These are phyloP conservation scores for Phytophthora cactorum DNA, from an alignment of 352 stramenopile genomes.

Conservation along the genomic window DNA sequence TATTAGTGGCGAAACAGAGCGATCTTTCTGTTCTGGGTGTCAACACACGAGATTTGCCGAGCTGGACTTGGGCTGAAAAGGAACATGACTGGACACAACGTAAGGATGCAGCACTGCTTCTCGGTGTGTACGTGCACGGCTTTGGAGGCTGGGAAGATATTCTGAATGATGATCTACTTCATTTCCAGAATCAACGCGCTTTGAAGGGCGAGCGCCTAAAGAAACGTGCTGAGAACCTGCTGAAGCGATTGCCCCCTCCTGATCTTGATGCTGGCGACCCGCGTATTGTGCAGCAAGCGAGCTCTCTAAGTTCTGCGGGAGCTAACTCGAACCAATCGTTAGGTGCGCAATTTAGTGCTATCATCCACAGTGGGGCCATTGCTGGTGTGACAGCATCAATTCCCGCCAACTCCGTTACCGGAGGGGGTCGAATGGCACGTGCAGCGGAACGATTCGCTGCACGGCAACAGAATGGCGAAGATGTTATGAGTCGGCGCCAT, in stretches of 20 bases:
- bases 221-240: conserved; percentile 83
- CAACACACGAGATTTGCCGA: conserved; percentile 61
- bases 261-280: conserved; percentile 62
- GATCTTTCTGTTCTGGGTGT: conserved; percentile 74
- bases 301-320: conserved; percentile 36
- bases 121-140: conserved; percentile 86
- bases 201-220: conserved; percentile 86
- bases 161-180: conserved; percentile 79
- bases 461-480: conserved; percentile 46
- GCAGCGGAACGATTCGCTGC: conserved; percentile 67
- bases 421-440: conserved; percentile 64
- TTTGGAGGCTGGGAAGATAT: conserved; percentile 90
- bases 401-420: conserved; percentile 30
- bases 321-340: conserved; percentile 64
- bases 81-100: conserved; percentile 81
- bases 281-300: conserved; percentile 64
- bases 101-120: conserved; percentile 81
- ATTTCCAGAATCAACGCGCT: conserved; percentile 81
- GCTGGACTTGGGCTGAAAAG: conserved; percentile 82
- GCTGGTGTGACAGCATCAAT: conserved; percentile 38
- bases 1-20: conserved; percentile 72
- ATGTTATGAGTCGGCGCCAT: conserved; percentile 16
- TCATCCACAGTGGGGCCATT: conserved; percentile 65
- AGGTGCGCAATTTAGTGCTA: conserved; percentile 76
- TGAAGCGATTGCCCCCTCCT: conserved; percentile 75